Evolutionary conservation across 2,329 filamentous ascomycete genomes (phyloP), one percentile per base, ranked within the genome.

Genomic region (Hymenoscyphus linearis): DNA sequence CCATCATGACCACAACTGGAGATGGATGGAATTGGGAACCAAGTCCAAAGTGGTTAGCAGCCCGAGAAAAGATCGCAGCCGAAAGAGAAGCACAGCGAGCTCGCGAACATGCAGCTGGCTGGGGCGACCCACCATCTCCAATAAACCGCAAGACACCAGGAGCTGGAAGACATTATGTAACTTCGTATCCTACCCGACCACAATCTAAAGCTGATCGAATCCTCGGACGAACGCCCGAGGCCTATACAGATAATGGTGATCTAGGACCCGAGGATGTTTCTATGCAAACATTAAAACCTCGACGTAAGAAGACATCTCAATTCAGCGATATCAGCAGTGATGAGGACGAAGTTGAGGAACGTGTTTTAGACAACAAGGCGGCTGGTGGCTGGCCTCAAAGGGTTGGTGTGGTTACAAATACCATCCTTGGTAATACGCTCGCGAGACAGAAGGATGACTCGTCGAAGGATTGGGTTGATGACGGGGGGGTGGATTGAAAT

Each of bases 1-100:
- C 95, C 0, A 78, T 98, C 53, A 85, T 84, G 74, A 98, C 89
- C 71, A 96, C 92, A 1, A 90, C 85, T 0, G 93, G 93, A 36
- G 91, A 99, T 73, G 95, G 95, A 25, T 99, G 93, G 93, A 82
- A 81, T 52, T 99, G 95, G 95, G 92, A 97, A 70, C 84, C 93
- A 0, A 96, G 86, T 70, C 81, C 84, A 0, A 85, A 84, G 66
- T 99, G 95, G 89, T 65, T 90, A 2, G 85, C 87, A 37, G 89
- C 87, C 3, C 80, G 87, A 52, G 86, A 91, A 5, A 78, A 78
- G 22, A 79, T 92, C n/a, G 76, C 78, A 4, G 67, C 70, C 10
- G 84, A 87, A 63, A 77, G 85, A 53, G 78, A 83, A 58, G 78
- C 82, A 56, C 87, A 90, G 71, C 79, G 82, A 55, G 78, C 80